phyloP scores from a whole-genome alignment of 768 basidiomycete species.

The Suillus placidus region DNA sequence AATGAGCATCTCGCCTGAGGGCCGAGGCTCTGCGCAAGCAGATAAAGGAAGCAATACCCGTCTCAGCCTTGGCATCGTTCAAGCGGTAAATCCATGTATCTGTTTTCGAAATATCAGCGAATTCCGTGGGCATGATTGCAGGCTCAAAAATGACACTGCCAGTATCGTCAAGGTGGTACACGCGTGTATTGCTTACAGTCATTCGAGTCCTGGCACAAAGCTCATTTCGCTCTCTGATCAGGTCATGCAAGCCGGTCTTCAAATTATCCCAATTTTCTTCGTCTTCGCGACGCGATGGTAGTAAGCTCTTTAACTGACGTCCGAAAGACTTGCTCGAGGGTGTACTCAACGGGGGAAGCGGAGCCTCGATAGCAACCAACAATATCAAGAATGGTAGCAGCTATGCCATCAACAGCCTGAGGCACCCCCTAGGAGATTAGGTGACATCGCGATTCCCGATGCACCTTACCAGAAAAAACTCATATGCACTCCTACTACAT shows the following conservation, averaged over 20 bases:
- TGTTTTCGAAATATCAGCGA: background rate
- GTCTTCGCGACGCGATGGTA: constrained; percentile 18
- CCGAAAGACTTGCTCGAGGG: constrained; percentile 38
- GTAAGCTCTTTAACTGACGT: constrained; percentile 29
- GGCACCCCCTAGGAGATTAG: background rate
- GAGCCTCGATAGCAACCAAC: constrained; percentile 20
- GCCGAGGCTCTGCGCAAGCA: background rate
- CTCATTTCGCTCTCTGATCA: constrained; percentile 18
- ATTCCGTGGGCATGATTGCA: background rate
- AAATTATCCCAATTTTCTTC: constrained; percentile 16
- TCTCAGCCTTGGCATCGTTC: background rate
- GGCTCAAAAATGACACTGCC: background rate
- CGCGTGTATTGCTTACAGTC: too few relatives aligned
- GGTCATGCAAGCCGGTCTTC: constrained; percentile 29
- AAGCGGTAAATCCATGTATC: background rate
- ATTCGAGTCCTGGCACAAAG: too few relatives aligned
- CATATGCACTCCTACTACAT: constrained; percentile 11
- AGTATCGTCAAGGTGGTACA: background rate
- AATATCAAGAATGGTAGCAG: constrained; percentile 29
- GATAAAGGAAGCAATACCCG: background rate
- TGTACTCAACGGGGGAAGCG: constrained; percentile 29
- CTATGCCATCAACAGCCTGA: background rate
- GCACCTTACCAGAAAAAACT: constrained; percentile 20
- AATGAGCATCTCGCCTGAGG: too few relatives aligned
- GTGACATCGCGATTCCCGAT: constrained; percentile 19